Evolutionary conservation across 192 early-diverging fungal species (phyloP).

Genomic region (Kickxella alabastrina): DNA sequence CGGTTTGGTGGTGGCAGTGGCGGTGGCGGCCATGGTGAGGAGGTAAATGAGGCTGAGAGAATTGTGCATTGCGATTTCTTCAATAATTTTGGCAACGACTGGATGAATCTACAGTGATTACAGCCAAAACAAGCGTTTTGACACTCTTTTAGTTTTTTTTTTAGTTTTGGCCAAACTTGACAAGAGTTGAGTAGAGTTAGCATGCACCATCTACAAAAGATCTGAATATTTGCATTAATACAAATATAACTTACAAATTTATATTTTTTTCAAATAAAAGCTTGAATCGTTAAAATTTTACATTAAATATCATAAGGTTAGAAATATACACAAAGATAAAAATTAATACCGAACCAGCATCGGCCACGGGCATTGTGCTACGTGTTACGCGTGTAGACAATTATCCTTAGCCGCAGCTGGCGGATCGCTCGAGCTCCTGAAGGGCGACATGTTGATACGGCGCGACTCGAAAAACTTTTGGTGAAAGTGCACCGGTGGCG

Average conservation of each 20-base stretch:
- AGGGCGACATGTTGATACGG: too few relatives aligned
- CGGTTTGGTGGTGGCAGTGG: too few relatives aligned
- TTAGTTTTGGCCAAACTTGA: neutral
- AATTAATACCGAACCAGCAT: too few relatives aligned
- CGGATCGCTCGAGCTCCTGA: too few relatives aligned
- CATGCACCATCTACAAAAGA: too few relatives aligned
- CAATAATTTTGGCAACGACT: constrained; percentile 32
- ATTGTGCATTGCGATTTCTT: constrained; percentile 30
- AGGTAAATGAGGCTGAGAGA: too few relatives aligned
- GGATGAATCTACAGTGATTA: constrained; percentile 17
- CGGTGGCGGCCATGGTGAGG: too few relatives aligned
- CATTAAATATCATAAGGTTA: neutral
- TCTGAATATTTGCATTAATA: neutral
- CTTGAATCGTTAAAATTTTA: neutral
- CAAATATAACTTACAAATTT: neutral
- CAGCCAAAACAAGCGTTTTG: neutral
- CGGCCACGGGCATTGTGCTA: too few relatives aligned
- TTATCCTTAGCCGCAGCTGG: too few relatives aligned
- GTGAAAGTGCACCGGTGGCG: constrained; percentile 25
- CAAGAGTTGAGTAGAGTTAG: too few relatives aligned
- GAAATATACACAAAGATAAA: too few relatives aligned
- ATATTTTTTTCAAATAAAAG: neutral
- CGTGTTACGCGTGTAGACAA: too few relatives aligned
- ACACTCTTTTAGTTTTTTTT: neutral
- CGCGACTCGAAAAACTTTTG: constrained; percentile 29